Percentiles rank a stretch among this genome's conserved stretches.
Evolutionary conservation across 495 filamentous ascomycete genomes (phyloP).

Genomic region (Aspergillus diversus): DNA sequence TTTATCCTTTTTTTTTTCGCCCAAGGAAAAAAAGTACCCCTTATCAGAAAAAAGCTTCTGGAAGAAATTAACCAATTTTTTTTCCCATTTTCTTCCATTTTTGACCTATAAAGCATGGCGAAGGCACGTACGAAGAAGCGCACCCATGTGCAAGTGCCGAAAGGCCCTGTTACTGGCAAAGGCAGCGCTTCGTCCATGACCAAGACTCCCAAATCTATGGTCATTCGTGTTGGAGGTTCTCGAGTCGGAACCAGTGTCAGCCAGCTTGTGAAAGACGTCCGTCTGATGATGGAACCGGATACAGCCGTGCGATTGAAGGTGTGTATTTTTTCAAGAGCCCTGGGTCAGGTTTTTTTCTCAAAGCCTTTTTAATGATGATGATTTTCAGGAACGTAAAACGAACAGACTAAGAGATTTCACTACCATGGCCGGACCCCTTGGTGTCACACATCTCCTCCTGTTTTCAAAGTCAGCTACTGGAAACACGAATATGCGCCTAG

Average conservation of each 20-base stretch:
- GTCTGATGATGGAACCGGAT: conserved; percentile 91
- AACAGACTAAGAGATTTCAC: conserved; percentile 93
- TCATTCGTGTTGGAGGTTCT: conserved; percentile 92
- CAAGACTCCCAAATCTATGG: conserved; percentile 91
- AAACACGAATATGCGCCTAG: conserved; percentile 90
- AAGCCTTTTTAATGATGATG: neutral
- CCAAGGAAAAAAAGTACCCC: conserved; percentile 33
- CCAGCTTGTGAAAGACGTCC: conserved; percentile 89
- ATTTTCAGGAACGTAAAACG: conserved; percentile 73
- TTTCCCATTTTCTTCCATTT: conserved; percentile 12
- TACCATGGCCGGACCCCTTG: conserved; percentile 92
- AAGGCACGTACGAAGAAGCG: conserved; percentile 84
- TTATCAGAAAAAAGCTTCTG: conserved; percentile 13
- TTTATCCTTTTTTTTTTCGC: conserved; percentile 39
- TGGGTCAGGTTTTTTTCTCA: neutral
- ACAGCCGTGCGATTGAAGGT: conserved; percentile 83
- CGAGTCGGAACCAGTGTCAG: conserved; percentile 90
- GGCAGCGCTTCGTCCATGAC: conserved; percentile 51
- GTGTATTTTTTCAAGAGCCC: conserved; percentile 12
- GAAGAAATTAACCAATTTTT: conserved; percentile 7
- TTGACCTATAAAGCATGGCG: conserved; percentile 61
- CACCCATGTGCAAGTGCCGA: conserved; percentile 75
- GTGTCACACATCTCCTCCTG: conserved; percentile 90
- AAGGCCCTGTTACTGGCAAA: conserved; percentile 58
- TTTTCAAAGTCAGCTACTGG: conserved; percentile 90